These are phyloP conservation scores for Paraconiothyrium brasiliense DNA, from an alignment of 2,329 filamentous ascomycete genomes.

Conservation along the genomic window DNA sequence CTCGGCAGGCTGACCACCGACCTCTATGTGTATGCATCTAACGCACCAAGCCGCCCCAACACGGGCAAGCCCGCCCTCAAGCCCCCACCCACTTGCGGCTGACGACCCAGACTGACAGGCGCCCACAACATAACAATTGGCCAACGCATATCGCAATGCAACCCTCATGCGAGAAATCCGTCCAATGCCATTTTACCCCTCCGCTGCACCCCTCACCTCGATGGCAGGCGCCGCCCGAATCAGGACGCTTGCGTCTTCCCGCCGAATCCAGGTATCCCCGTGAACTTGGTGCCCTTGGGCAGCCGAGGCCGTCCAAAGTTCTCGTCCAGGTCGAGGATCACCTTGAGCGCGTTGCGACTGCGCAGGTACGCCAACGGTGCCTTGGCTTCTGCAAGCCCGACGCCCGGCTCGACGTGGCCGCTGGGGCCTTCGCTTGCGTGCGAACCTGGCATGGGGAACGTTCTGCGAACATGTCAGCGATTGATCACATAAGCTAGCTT, in stretches of 20 bases:
- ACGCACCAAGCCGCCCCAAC: slow-evolving; percentile 24
- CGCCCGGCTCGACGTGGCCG: slow-evolving; percentile 70
- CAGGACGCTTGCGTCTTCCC: slow-evolving; percentile 39
- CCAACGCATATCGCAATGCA: slow-evolving; percentile 33
- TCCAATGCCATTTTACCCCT: slow-evolving; percentile 45
- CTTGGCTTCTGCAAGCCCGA: slow-evolving; percentile 70
- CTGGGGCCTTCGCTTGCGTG: slow-evolving; percentile 59
- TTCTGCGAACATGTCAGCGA: slow-evolving; percentile 17
- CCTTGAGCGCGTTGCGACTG: slow-evolving; percentile 91
- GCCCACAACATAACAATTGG: slow-evolving; percentile 38
- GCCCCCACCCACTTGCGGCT: slow-evolving; percentile 31
- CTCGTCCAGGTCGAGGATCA: slow-evolving; percentile 92
- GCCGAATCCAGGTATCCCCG: slow-evolving; percentile 49
- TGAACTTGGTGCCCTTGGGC: slow-evolving; percentile 51
- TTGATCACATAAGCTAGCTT: neutral
- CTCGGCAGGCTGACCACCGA: slow-evolving; percentile 19
- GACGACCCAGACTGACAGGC: slow-evolving; percentile 26
- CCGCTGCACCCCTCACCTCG: slow-evolving; percentile 18
- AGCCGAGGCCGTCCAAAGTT: slow-evolving; percentile 83
- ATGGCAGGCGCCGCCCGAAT: slow-evolving; percentile 22
- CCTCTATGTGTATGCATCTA: slow-evolving; percentile 28
- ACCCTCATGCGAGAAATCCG: slow-evolving; percentile 29
- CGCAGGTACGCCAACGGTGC: slow-evolving; percentile 72
- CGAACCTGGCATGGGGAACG: slow-evolving; percentile 78
- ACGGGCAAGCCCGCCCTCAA: slow-evolving; percentile 18